A percentile compares a stretch with the other conserved stretches of the same genome.
These are phyloP conservation scores for Penicillium cinerascens DNA, from an alignment of 495 filamentous ascomycete species.

Conservation along the genomic window DNA sequence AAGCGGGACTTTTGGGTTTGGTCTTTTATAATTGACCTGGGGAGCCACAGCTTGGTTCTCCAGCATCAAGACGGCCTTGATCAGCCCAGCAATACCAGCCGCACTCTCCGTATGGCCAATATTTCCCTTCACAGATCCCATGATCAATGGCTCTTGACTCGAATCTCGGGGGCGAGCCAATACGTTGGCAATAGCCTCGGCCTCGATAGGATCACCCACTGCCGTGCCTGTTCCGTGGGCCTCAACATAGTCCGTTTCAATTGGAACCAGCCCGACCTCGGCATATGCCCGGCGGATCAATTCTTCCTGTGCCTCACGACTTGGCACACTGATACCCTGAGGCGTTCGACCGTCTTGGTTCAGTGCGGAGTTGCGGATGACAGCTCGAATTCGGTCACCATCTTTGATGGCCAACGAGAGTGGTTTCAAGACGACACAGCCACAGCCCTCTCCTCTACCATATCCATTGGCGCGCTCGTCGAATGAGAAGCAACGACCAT, in stretches of 20 bases:
- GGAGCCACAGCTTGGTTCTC: slow-evolving; percentile 47
- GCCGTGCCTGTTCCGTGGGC: slow-evolving; percentile 28
- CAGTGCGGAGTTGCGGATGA: slow-evolving; percentile 34
- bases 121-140: slow-evolving; percentile 49
- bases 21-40: slow-evolving; percentile 47
- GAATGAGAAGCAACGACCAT: slow-evolving; percentile 35
- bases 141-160: slow-evolving; percentile 16
- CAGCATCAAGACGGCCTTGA: slow-evolving; percentile 51
- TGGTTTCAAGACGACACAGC: slow-evolving; percentile 36
- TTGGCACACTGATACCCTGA: slow-evolving; percentile 39
- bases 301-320: slow-evolving; percentile 22
- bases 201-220: slow-evolving; percentile 58
- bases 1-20: slow-evolving; percentile 44
- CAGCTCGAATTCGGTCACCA: slow-evolving; percentile 35
- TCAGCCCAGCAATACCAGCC: slow-evolving; percentile 54
- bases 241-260: slow-evolving; percentile 34
- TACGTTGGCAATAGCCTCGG: slow-evolving; percentile 47
- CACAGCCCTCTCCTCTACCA: slow-evolving; percentile 44
- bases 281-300: slow-evolving; percentile 35
- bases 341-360: slow-evolving; percentile 40
- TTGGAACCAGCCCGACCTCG: slow-evolving; percentile 32
- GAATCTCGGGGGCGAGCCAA: too few species aligned
- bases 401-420: slow-evolving; percentile 31
- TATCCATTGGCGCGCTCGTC: slow-evolving; percentile 45
- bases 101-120: slow-evolving; percentile 51